Base-by-base conservation (phyloP, 116 monocot genomes). In the Posidonia oceanica region DNA sequence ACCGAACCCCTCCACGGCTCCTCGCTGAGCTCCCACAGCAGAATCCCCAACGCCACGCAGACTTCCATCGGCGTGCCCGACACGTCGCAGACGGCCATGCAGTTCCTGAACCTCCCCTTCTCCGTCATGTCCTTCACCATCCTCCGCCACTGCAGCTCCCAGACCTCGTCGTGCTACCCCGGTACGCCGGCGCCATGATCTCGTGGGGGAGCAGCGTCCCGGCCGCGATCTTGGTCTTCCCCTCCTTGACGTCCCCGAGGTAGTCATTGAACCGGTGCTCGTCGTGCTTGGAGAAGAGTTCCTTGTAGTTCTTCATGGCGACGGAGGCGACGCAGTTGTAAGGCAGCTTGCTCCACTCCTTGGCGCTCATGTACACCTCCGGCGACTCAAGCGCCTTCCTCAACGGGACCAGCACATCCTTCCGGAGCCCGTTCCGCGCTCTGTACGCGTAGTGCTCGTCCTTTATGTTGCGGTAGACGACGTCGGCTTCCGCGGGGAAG, bases 281-380 rank as follows among this genome's bases (percentile, higher is more conserved):
- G 68, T 88, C 83, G 71, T 86, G 86, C 71, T 86, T 79, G 36
- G 11, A 3, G 79, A 93, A 88, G n/a, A 81, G 68, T 3, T 73
- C 51, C 54, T 83, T 83, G 78, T 88, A 92, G 71, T 68, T 85
- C 71, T 81, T 91, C 91, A 91, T 91, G 74, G 88, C 91, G 11
- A 91, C 85, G 17, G 87, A 91, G 14, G 91, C 83, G 17, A 91
- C 91, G 18, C 91, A 83, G 53, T 79, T 78, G 83, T 91, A 91
- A 1, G 85, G 85, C n/a, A 85, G 79, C 15, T 42, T n/a, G 23
- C 68, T 67, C 87, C 91, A 88, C 52, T 74, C 68, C 13, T 73
- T 44, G 20, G 81, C 75, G 71, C 77, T 71, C 42, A 87, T 87
- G 68, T 79, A 91, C 8, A 91, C 83, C 77, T 91, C 91, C n/a